These are phyloP conservation scores for Nitzschia sp. DNA, from an alignment of 108 stramenopile species.

Conservation along the genomic window DNA sequence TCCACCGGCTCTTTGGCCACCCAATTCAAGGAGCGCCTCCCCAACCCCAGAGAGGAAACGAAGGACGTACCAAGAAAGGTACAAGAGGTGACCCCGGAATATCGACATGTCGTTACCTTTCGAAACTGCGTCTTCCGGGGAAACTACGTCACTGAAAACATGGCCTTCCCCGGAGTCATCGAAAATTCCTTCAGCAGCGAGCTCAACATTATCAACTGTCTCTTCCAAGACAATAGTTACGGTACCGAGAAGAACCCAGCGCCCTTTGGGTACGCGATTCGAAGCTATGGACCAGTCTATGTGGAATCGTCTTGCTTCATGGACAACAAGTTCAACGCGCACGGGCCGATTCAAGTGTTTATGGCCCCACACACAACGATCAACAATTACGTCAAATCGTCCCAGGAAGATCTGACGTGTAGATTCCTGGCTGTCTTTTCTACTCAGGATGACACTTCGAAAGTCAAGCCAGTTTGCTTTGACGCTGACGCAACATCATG, in stretches of 20 bases:
- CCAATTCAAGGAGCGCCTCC: conserved; percentile 9
- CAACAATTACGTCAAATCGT: conserved; percentile 24
- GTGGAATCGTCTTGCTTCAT: conserved; percentile 31
- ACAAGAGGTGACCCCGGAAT: neutral
- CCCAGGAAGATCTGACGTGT: conserved; percentile 18
- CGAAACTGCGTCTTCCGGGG: conserved; percentile 31
- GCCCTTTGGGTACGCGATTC: conserved; percentile 32
- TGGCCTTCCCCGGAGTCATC: conserved; percentile 29
- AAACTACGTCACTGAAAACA: conserved; percentile 13
- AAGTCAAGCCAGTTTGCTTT: conserved; percentile 11
- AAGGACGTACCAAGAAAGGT: neutral
- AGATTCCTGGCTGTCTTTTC: conserved; percentile 23
- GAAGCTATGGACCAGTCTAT: conserved; percentile 30
- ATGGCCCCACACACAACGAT: conserved; percentile 4
- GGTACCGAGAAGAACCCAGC: conserved; percentile 23
- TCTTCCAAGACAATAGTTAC: conserved; percentile 30
- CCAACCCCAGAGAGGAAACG: neutral
- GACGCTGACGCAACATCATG: conserved; percentile 22
- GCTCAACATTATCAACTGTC: conserved; percentile 22
- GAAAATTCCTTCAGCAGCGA: conserved; percentile 35
- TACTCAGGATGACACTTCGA: conserved; percentile 16
- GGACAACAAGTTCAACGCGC: conserved; percentile 26
- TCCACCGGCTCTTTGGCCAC: neutral
- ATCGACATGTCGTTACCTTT: conserved; percentile 27
- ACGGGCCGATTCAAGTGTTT: conserved; percentile 28